Conservation (phyloP, 352 stramenopile species). For the Globisporangium megalacanthum region DNA sequence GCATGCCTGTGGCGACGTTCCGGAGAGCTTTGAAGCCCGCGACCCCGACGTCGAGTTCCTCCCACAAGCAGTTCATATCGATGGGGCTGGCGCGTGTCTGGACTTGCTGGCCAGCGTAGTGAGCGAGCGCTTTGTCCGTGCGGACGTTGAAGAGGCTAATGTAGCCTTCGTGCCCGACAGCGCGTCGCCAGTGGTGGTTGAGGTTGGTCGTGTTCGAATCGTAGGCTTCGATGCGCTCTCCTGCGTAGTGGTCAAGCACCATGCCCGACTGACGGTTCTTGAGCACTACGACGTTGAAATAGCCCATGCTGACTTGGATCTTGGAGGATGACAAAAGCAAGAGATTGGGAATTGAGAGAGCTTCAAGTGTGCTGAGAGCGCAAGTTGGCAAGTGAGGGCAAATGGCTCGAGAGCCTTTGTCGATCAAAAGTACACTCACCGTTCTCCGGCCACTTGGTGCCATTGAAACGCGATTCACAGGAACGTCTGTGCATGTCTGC, state of each 20-base stretch:
- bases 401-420: too few species aligned
- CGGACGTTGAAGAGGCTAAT: slow-evolving; percentile 8
- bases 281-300: slow-evolving; percentile 8
- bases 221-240: slow-evolving; percentile 10
- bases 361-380: too few species aligned
- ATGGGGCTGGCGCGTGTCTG: not conserved
- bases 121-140: slow-evolving; percentile 9
- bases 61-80: slow-evolving; percentile 3
- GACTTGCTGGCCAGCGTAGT: slow-evolving; percentile 4
- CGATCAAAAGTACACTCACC: too few species aligned
- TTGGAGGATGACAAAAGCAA: too few species aligned
- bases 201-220: slow-evolving; percentile 2
- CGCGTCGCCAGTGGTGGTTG: slow-evolving; percentile 9
- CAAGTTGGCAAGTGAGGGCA: too few species aligned
- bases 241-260: slow-evolving; percentile 14
- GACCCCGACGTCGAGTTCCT: not conserved
- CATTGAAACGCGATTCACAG: too few species aligned
- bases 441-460: too few species aligned
- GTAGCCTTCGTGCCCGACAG: slow-evolving; percentile 1
- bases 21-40: slow-evolving; percentile 1
- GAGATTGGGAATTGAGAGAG: too few species aligned
- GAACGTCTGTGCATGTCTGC: too few species aligned
- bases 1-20: slow-evolving; percentile 3
- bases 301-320: not conserved
- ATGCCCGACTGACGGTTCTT: slow-evolving; percentile 13